Evolutionary conservation across 345 rosid species (phyloP).

Genomic region (Acer campestre): DNA sequence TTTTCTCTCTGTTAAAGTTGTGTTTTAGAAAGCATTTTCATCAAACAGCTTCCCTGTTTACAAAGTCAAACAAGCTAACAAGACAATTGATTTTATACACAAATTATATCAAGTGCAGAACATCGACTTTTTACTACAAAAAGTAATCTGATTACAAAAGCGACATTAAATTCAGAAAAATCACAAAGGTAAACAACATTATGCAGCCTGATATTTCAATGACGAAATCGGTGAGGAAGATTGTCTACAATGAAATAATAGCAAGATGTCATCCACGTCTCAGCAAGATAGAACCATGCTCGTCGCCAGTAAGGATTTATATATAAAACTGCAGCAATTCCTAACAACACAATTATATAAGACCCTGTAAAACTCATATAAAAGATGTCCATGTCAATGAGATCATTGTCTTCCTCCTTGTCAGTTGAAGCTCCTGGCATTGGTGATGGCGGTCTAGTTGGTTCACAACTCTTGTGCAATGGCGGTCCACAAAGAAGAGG

Average conservation of each 20-base stretch:
- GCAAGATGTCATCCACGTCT: neutral
- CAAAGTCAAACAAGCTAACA: no score
- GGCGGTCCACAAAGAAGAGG: neutral
- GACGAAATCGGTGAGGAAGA: neutral
- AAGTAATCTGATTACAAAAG: neutral
- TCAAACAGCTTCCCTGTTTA: no score
- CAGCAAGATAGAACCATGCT: no score
- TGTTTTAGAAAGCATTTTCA: no score
- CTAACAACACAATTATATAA: neutral
- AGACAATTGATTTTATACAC: no score
- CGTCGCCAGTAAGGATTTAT: neutral
- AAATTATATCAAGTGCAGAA: no score
- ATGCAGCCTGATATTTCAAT: neutral
- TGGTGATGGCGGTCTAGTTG: neutral
- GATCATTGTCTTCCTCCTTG: neutral
- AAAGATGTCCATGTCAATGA: no score
- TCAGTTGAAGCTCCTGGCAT: neutral
- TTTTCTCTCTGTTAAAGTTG: no score
- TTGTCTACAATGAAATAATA: no score
- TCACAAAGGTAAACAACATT: neutral
- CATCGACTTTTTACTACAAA: no score
- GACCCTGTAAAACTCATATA: neutral
- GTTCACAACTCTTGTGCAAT: neutral
- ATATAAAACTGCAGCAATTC: neutral
- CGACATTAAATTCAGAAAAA: no score